Percentiles rank a stretch among this genome's conserved stretches.
Conservation (phyloP, 139 green algal genomes). For the Closterium sp. region DNA sequence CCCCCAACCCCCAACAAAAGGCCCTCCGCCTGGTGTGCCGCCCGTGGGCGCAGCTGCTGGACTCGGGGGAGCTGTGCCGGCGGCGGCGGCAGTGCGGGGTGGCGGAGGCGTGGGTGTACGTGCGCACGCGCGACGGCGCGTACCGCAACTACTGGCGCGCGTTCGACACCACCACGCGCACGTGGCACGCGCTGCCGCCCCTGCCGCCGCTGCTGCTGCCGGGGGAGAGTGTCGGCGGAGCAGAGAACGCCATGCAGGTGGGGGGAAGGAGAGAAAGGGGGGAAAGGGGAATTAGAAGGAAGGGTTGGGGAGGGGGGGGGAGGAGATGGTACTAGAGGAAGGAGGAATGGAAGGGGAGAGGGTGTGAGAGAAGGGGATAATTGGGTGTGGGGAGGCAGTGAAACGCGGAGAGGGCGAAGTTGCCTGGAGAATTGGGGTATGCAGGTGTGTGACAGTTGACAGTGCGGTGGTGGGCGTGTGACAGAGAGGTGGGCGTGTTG, state of each 20-base stretch:
- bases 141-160: slow-evolving; percentile 5
- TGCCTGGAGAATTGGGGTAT: no score
- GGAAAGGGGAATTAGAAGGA: not conserved
- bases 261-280: not conserved
- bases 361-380: not conserved
- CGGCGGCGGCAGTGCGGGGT: not conserved
- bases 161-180: slow-evolving; percentile 1
- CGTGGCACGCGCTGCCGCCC: not conserved
- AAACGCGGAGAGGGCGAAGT: no score
- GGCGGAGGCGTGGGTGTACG: slow-evolving; percentile 3
- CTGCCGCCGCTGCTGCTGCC: not conserved
- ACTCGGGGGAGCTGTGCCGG: not conserved
- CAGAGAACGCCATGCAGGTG: not conserved
- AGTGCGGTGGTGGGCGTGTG: no score
- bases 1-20: not conserved
- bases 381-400: no score
- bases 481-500: no score
- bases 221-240: not conserved
- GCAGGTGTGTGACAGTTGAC: no score
- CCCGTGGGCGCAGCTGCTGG: not conserved
- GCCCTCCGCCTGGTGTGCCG: not conserved
- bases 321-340: not conserved
- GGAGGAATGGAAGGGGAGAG: not conserved
- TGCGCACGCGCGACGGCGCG: not conserved
- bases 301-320: not conserved